Evolutionary conservation across 495 filamentous ascomycete species (phyloP).

Genomic region (Platismatia glauca): DNA sequence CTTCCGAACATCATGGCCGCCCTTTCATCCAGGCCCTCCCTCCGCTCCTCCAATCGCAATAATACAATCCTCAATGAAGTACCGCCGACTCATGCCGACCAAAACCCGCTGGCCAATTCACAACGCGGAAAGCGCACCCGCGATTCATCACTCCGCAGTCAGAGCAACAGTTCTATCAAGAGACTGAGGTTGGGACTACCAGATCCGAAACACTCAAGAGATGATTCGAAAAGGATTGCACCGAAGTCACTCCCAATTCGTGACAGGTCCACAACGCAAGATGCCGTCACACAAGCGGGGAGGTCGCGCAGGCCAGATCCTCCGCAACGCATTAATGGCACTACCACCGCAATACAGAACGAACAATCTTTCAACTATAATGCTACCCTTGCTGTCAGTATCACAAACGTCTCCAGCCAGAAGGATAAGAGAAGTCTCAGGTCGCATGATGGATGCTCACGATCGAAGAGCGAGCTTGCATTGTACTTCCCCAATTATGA

Average conservation of each 20-base stretch:
- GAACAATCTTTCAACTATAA: slow-evolving; percentile 8
- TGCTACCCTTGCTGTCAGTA: background rate
- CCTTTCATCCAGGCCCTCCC: slow-evolving; percentile 22
- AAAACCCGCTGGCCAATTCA: slow-evolving; percentile 17
- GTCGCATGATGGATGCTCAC: slow-evolving; percentile 42
- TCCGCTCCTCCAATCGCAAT: slow-evolving; percentile 22
- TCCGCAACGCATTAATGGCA: slow-evolving; percentile 9
- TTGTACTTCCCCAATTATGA: slow-evolving; percentile 87
- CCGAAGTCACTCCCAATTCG: slow-evolving; percentile 16
- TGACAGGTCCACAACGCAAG: slow-evolving; percentile 13
- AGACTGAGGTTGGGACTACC: slow-evolving; percentile 13
- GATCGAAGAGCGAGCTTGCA: slow-evolving; percentile 80
- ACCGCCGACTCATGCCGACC: slow-evolving; percentile 21
- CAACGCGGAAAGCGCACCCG: slow-evolving; percentile 21
- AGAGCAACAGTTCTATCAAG: slow-evolving; percentile 16
- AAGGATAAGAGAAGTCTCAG: slow-evolving; percentile 40
- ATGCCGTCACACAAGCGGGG: slow-evolving; percentile 16
- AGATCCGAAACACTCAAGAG: slow-evolving; percentile 7
- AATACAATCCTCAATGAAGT: slow-evolving; percentile 17
- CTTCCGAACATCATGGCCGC: slow-evolving; percentile 23
- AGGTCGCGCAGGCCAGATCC: slow-evolving; percentile 18
- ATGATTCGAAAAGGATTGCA: background rate
- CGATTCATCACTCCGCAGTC: slow-evolving; percentile 9
- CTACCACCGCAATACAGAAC: background rate
- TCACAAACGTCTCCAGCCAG: slow-evolving; percentile 7